Conservation (phyloP, 345 rosid species). For the Cardamine resedifolia region DNA sequence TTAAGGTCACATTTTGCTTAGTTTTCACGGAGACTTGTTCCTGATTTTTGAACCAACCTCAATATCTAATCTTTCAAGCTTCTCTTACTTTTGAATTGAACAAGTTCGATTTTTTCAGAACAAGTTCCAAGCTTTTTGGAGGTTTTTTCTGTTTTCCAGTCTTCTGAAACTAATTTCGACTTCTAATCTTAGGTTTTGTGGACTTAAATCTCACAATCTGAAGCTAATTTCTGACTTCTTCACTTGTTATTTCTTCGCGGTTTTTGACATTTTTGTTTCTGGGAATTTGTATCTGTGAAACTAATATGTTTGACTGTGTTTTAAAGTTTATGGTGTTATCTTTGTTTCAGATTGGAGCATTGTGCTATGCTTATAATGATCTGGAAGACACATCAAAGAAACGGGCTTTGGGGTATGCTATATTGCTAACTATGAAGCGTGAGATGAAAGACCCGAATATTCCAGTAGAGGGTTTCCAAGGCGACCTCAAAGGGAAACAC, state of each 20-base stretch:
- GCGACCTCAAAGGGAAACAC: constrained; percentile 54
- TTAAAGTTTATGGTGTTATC: not conserved
- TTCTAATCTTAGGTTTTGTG: not conserved
- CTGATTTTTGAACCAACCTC: not conserved
- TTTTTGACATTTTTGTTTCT: not conserved
- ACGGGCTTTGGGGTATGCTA: constrained; percentile 52
- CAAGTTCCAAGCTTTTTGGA: constrained; percentile 17
- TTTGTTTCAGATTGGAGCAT: constrained; percentile 18
- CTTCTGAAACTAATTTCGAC: not conserved
- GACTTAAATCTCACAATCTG: not conserved
- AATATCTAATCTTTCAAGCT: constrained; percentile 10
- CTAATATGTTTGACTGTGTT: too few relatives aligned
- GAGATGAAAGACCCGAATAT: constrained; percentile 55
- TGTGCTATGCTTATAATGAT: constrained; percentile 42
- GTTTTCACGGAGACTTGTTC: constrained; percentile 15
- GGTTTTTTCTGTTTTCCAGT: not conserved
- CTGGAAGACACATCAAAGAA: constrained; percentile 44
- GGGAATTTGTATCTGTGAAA: not conserved
- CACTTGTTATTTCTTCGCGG: not conserved
- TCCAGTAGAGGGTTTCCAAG: constrained; percentile 49
- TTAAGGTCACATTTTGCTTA: not conserved
- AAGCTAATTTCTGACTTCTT: not conserved
- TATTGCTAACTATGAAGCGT: constrained; percentile 64
- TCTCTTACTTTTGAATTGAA: not conserved
- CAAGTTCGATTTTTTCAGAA: constrained; percentile 5